Evolutionary conservation across 345 rosid species (phyloP), one percentile per base, ranked within the genome.

Genomic region (Acer saccharum): DNA sequence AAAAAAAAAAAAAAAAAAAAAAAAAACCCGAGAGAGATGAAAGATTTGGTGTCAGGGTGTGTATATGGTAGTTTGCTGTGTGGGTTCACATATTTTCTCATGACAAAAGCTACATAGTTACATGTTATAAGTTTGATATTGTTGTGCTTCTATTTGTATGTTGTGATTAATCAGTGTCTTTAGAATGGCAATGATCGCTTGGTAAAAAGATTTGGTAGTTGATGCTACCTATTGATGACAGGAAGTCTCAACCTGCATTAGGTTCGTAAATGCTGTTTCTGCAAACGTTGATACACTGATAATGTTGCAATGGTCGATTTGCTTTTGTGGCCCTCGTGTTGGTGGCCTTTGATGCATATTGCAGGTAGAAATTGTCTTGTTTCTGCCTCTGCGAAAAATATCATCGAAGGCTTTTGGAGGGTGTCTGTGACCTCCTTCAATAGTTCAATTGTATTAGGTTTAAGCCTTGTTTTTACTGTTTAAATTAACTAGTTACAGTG

Each of bases 91-190:
- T 65, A 32, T 29, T 65, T 63, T 62, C 39, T 75, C 54, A 10
- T 55, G 41, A 39, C 14, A 5, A 66, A 35, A 35, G 65, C 20
- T 67, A 32, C 63, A 13, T 65, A 75, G 35, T 0, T 10, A 55
- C 78, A 21, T 76, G 65, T 66, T 55, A 16, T 52, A 67, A 66
- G 55, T 67, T 76, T 67, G 65, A 76, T 76, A 52, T 66, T 67
- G 54, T 39, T 65, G 55, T 55, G 57, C 44, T 18, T 43, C 48
- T 65, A 7, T 75, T 46, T 46, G 11, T 54, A 2, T 60, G 64
- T 20, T 70, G 43, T 29, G 32, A 10, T 69, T 10, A 3, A 21
- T 46, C 6, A 10, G 2, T 25, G 48, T 41, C 46, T 0, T 11
- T 0, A 17, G 29, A 14, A 54, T 29, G 44, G 27, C 14, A 29